Evolutionary conservation across 306 rosid species (phyloP), one percentile per base, ranked within the genome.

Genomic region (Hippophae tibetana): DNA sequence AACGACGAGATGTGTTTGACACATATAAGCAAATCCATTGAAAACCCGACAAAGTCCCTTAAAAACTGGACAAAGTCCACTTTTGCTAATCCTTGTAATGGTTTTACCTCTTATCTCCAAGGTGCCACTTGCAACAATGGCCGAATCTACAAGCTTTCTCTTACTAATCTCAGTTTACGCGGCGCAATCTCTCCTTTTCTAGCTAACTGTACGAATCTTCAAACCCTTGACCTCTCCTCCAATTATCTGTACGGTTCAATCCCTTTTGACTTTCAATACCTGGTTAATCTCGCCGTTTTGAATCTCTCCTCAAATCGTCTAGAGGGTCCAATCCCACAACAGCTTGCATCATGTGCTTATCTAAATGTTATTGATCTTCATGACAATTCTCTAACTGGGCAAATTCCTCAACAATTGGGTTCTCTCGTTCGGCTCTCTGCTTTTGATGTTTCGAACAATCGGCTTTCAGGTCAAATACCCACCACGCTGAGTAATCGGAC

Each of bases 51-150:
- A 8, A 69, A 42, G 40, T 53, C 79, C 26, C 86, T 88, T 0
- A 72, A 61, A 23, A 84, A 84, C 81, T 92, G 99, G 99, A 92
- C 69, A 47, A 62, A 80, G 59, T 52, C 82, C 54, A 85, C 63
- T 68, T 81, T 88, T 44, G 83, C 82, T 0, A 86, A 70, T 56
- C 99, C 99, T 6, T 92, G 99, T 72, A 78, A 72, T 64, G 99
- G 89, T 58, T 86, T 92, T 68, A 75, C 81, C 58, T 78, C 99
- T 1, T 78, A 69, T 53, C 87, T 92, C 7, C 83, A 73, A 61
- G 99, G 99, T 0, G 85, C 81, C 14, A 84, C 86, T 56, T 92
- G 99, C 81, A 92, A 85, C 86, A 88, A 89, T 61, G 99, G 96
- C 8, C 82, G 99, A 23, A 82, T 92, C 76, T 92, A 65, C 89